Conservation (phyloP, 495 filamentous ascomycete species). For the Xylaria flabelliformis region DNA sequence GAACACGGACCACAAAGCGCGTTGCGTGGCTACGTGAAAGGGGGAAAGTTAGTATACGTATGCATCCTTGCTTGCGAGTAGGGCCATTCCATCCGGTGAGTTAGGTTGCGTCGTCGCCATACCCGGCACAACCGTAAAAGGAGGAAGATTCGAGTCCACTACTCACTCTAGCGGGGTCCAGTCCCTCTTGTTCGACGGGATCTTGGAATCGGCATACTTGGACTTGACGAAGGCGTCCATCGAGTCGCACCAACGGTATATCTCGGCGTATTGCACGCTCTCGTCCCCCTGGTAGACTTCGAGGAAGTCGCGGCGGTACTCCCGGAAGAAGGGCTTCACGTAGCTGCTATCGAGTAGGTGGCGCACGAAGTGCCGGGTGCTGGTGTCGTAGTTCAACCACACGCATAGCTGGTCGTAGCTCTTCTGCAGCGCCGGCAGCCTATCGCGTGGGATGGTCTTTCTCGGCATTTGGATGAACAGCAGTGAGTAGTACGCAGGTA, state of each 20-base stretch:
- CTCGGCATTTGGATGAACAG: constrained; percentile 1
- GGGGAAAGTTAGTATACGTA: neutral
- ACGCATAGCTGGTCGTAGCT: constrained; percentile 34
- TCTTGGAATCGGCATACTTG: constrained; percentile 25
- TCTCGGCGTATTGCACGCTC: constrained; percentile 31
- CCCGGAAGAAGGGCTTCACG: constrained; percentile 35
- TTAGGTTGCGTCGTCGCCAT: neutral
- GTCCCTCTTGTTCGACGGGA: constrained; percentile 18
- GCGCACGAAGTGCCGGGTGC: constrained; percentile 28
- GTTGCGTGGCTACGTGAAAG: constrained; percentile 26
- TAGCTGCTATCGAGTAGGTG: constrained; percentile 33
- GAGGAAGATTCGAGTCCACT: constrained; percentile 6
- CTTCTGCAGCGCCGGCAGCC: constrained; percentile 32
- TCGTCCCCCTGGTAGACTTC: constrained; percentile 22
- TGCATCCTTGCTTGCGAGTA: neutral
- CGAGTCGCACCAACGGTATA: constrained; percentile 27
- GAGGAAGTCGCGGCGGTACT: constrained; percentile 37
- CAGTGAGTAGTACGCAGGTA: neutral
- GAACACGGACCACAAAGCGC: constrained; percentile 35
- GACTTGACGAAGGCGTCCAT: constrained; percentile 30
- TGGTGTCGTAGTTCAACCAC: constrained; percentile 36
- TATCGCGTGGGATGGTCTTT: constrained; percentile 31
- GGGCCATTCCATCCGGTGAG: neutral
- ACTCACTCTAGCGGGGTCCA: constrained; percentile 34
- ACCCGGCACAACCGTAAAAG: neutral